Evolutionary conservation across 768 basidiomycete genomes (phyloP), one percentile per base, ranked within the genome.

Genomic region (Termitomyces bulborhizus): DNA sequence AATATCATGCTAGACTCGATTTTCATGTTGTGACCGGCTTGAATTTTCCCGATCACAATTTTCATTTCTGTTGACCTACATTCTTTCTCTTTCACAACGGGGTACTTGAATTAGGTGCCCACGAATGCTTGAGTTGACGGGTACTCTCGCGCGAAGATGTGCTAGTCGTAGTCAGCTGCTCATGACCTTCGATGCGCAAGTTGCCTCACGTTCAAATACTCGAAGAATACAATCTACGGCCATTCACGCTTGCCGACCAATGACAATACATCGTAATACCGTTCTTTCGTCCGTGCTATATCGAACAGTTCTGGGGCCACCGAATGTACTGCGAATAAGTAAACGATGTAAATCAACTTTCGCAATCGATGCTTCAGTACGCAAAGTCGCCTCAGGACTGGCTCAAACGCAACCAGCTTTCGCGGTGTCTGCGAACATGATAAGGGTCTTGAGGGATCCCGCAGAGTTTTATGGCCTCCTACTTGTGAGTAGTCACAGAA

Each of bases 401-500:
- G 64, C 66, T 27, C 62, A 65, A 24, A 66, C 62, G 11, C 80
- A 80, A 47, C 86, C 86, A 26, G 69, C 69, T 49, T 78, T 87
- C 50, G 57, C 71, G 0, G 60, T 83, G 5, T 54, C 73, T 18
- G 69, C 81, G 1, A 59, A 74, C 32, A 72, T 79, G 50, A 72
- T 91, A 27, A 70, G 70, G 11, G 73, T 92, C 2, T 71, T 90
- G 54, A 68, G 69, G 26, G 70, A 77, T 39, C 90, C 90, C 0
- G 60, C 69, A 12, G 71, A 82, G 27, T 93, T 92, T 62, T 81
- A 83, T 63, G 58, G 60, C n/a, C 65, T 65, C 43, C 50, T 87
- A 27, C 59, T 84, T 59, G 84, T 81, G 34, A 59, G 80, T 72
- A 24, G n/a, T 39, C 26, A 32, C 18, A 16, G 39, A 24, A 41